A percentile compares a stretch with the other conserved stretches of the same genome.
Conservation (phyloP, 208 protist genomes). For the Phytomonas serpens region DNA sequence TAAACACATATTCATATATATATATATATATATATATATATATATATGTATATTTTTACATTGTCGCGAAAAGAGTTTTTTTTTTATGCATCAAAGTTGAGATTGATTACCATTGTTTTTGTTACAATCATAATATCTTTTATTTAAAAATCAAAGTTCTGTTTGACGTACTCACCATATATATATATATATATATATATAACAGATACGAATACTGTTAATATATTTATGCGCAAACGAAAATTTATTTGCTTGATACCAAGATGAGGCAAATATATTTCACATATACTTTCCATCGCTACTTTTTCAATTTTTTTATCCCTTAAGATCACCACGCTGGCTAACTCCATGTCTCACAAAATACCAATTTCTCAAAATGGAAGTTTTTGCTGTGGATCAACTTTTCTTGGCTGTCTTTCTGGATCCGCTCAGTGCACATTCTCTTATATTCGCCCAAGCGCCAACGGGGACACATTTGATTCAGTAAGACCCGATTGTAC, state of each 20-base stretch:
- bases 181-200: conserved; percentile 7
- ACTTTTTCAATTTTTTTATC: not conserved
- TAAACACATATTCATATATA: not conserved
- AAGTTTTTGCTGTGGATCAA: not conserved
- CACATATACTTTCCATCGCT: not conserved
- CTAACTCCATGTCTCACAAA: not conserved
- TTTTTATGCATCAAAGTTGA: conserved; percentile 1
- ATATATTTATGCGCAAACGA: not conserved
- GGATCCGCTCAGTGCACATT: not conserved
- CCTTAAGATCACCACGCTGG: not conserved
- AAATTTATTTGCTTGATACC: conserved; percentile 12
- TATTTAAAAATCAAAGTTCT: not conserved
- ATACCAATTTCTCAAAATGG: not conserved
- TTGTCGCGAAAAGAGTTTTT: not conserved
- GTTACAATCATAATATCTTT: not conserved
- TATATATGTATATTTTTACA: not conserved
- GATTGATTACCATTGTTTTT: not conserved
- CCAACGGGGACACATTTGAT: not conserved
- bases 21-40: not conserved
- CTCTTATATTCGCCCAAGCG: conserved; percentile 1
- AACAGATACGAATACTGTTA: not conserved
- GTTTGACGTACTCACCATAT: not conserved
- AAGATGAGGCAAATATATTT: not conserved
- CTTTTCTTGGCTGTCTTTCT: conserved; percentile 7
- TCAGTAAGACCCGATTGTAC: not conserved